Evolutionary conservation across 2,329 filamentous ascomycete species (phyloP).

Genomic region (Colletotrichum echinochloae): DNA sequence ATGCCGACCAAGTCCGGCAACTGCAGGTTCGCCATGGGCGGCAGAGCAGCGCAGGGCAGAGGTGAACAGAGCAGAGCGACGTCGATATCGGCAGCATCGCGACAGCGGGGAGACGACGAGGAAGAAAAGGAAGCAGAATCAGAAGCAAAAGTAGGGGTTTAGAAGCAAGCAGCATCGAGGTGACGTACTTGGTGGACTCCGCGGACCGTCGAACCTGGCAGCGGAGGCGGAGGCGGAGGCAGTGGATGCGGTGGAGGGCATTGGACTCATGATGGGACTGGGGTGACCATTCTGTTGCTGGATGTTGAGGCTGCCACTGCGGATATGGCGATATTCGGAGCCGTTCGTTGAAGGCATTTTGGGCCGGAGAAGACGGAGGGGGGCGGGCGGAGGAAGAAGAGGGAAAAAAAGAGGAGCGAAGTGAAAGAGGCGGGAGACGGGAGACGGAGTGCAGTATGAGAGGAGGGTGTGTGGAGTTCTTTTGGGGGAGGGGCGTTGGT

Average conservation of each 20-base stretch:
- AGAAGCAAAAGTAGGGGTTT: too few species aligned
- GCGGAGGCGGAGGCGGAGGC: slow-evolving; percentile 13
- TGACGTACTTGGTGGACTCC: slow-evolving; percentile 72
- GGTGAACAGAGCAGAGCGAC: slow-evolving; percentile 9
- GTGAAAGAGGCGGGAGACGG: slow-evolving; percentile 11
- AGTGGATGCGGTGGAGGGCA: slow-evolving; percentile 47
- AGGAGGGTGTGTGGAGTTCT: not conserved
- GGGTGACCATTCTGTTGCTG: slow-evolving; percentile 49
- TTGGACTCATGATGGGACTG: slow-evolving; percentile 50
- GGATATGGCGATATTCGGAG: slow-evolving; percentile 68
- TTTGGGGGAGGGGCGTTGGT: not conserved
- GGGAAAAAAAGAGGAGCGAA: slow-evolving; percentile 21
- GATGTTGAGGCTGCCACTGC: slow-evolving; percentile 69
- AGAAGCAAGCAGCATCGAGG: too few species aligned
- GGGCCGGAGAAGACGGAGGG: slow-evolving; percentile 17
- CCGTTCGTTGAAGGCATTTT: slow-evolving; percentile 50
- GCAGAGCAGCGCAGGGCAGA: slow-evolving; percentile 1
- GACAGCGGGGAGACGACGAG: not conserved
- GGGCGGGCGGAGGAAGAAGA: slow-evolving; percentile 2
- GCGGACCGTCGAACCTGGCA: slow-evolving; percentile 67
- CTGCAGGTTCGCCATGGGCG: slow-evolving; percentile 3
- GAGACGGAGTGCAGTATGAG: slow-evolving; percentile 7
- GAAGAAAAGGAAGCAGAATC: not conserved
- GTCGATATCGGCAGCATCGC: not conserved
- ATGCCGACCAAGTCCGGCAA: slow-evolving; percentile 1